A percentile compares a stretch with the other conserved stretches of the same genome.
Conservation (phyloP, 768 basidiomycete species). For the Gloeostereum incarnatum region DNA sequence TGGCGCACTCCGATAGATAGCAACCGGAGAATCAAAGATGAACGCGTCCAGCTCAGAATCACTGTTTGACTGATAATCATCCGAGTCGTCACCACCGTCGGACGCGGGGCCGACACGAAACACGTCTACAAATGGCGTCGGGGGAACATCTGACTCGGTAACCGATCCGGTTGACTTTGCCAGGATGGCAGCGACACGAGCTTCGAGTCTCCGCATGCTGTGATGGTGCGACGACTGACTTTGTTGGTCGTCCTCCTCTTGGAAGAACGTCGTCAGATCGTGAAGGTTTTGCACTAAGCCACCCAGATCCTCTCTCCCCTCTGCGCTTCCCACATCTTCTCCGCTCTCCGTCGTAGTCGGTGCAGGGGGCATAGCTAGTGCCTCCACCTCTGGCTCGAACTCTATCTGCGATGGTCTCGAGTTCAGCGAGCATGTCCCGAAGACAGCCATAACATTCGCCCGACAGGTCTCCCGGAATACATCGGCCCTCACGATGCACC, state of each 20-base stretch:
- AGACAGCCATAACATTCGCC: conserved; percentile 75
- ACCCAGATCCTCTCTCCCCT: conserved; percentile 68
- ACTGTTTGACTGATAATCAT: conserved; percentile 34
- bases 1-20: conserved; percentile 31
- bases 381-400: conserved; percentile 57
- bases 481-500: conserved; percentile 72
- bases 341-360: conserved; percentile 21
- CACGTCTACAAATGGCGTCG: conserved; percentile 74
- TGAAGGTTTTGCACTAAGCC: conserved; percentile 73
- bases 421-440: conserved; percentile 71
- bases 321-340: too few relatives aligned
- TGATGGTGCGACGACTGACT: conserved; percentile 22
- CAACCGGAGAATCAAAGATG: conserved; percentile 44
- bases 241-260: conserved; percentile 30
- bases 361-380: conserved; percentile 28
- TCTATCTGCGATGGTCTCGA: conserved; percentile 63
- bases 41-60: conserved; percentile 53
- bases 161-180: conserved; percentile 61
- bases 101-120: conserved; percentile 47
- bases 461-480: conserved; percentile 54
- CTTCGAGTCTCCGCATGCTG: conserved; percentile 59
- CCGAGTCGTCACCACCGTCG: conserved; percentile 32
- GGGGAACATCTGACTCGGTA: conserved; percentile 42
- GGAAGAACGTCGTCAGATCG: conserved; percentile 69
- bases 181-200: conserved; percentile 73